Conservation (phyloP, 495 filamentous ascomycete species). For the Apiosordaria backusii region DNA sequence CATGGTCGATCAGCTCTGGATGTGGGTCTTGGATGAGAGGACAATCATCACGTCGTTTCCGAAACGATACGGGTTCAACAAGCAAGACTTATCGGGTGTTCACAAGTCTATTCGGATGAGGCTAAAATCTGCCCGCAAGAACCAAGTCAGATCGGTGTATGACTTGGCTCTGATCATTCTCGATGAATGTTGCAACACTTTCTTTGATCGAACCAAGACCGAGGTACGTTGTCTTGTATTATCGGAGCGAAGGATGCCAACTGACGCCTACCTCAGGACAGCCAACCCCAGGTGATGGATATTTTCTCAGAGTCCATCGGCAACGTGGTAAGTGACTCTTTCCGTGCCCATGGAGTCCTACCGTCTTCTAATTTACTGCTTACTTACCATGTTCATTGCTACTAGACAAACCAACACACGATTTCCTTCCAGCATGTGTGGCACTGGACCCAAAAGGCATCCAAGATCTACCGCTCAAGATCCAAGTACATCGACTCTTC, state of each 20-base stretch:
- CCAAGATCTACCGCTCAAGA: conserved; percentile 24
- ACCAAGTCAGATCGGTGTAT: conserved; percentile 63
- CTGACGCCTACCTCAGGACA: conserved; percentile 32
- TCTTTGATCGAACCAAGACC: conserved; percentile 58
- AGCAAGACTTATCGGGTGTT: conserved; percentile 62
- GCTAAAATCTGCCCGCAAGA: conserved; percentile 35
- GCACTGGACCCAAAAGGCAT: conserved; percentile 35
- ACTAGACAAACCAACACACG: conserved; percentile 35
- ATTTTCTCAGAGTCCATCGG: conserved; percentile 58
- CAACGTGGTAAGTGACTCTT: conserved; percentile 27
- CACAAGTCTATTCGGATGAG: conserved; percentile 53
- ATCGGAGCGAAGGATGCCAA: neutral
- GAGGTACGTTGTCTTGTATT: conserved; percentile 17
- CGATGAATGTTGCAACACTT: conserved; percentile 59
- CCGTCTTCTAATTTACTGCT: neutral
- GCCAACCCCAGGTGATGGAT: conserved; percentile 64
- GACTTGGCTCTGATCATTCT: conserved; percentile 65
- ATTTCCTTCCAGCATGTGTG: conserved; percentile 36
- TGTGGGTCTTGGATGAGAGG: conserved; percentile 64
- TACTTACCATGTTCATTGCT: neutral
- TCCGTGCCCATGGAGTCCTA: too few species aligned
- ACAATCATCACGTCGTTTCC: conserved; percentile 69
- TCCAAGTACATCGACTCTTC: conserved; percentile 28
- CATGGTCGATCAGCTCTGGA: conserved; percentile 76
- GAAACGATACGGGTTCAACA: conserved; percentile 62